Conservation (phyloP, 306 rosid species). For the Ziziphus jujuba region DNA sequence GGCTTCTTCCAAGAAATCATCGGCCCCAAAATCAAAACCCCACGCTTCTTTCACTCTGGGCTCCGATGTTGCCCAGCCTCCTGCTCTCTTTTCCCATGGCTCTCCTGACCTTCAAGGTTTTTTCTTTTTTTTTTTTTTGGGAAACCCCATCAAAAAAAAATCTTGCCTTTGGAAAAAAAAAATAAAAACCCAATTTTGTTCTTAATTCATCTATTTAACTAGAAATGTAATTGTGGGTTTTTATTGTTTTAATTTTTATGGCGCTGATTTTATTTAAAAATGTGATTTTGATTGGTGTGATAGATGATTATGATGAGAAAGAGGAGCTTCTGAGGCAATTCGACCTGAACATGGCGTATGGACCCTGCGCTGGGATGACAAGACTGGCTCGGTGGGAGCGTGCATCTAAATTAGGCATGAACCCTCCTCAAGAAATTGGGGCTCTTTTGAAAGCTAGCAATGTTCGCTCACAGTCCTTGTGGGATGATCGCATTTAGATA, state of each 20-base stretch:
- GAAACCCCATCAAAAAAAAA: no score
- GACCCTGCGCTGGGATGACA: slow-evolving; percentile 79
- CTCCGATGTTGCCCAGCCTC: slow-evolving; percentile 37
- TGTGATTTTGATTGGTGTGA: neutral
- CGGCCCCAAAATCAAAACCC: slow-evolving; percentile 10
- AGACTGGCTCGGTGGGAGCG: slow-evolving; percentile 80
- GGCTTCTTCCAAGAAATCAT: slow-evolving; percentile 12
- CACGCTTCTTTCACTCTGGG: slow-evolving; percentile 23
- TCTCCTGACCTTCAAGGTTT: slow-evolving; percentile 44
- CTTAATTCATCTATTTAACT: neutral
- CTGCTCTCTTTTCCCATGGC: slow-evolving; percentile 39
- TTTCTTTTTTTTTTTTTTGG: neutral
- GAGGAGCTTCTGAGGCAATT: slow-evolving; percentile 69
- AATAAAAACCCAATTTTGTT: neutral
- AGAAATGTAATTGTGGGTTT: neutral
- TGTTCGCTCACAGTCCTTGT: slow-evolving; percentile 41
- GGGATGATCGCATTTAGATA: slow-evolving; percentile 58
- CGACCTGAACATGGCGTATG: slow-evolving; percentile 77
- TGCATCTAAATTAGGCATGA: slow-evolving; percentile 61
- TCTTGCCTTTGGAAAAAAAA: neutral
- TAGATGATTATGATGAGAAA: slow-evolving; percentile 53
- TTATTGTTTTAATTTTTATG: no score
- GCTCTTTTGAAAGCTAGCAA: slow-evolving; percentile 41
- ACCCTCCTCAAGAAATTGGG: slow-evolving; percentile 62
- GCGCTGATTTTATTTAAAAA: no score